These are phyloP conservation scores for Allantophomopsis lycopodina DNA, from an alignment of 2,329 filamentous ascomycete species.

Conservation along the genomic window DNA sequence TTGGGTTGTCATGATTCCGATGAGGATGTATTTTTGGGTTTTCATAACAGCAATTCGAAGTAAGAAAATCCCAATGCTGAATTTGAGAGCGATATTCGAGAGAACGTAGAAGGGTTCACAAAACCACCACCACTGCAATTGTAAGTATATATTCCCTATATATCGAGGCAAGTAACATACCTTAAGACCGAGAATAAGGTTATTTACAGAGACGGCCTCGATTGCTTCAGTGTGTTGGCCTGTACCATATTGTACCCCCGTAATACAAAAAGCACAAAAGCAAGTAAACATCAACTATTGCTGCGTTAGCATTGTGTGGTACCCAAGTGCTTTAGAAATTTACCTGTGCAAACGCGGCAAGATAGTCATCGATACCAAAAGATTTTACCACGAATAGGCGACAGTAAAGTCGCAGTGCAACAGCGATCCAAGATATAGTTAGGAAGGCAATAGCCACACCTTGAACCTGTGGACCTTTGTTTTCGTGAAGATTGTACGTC, in stretches of 20 bases:
- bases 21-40: slow-evolving; percentile 22
- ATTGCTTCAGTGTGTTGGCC: slow-evolving; percentile 11
- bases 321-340: slow-evolving; percentile 2
- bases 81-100: slow-evolving; percentile 24
- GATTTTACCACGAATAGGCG: slow-evolving; percentile 27
- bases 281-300: slow-evolving; percentile 6
- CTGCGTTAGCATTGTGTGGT: neutral
- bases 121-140: slow-evolving; percentile 10
- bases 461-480: slow-evolving; percentile 8
- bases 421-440: slow-evolving; percentile 20
- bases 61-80: slow-evolving; percentile 26
- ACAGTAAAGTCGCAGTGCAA: slow-evolving; percentile 29
- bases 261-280: slow-evolving; percentile 7
- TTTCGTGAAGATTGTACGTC: slow-evolving; percentile 1
- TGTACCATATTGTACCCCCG: slow-evolving; percentile 9
- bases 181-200: slow-evolving; percentile 6
- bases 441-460: slow-evolving; percentile 17
- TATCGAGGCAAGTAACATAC: slow-evolving; percentile 2
- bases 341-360: slow-evolving; percentile 32
- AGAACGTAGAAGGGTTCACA: slow-evolving; percentile 23
- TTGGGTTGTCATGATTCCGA: slow-evolving; percentile 19
- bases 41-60: slow-evolving; percentile 22
- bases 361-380: slow-evolving; percentile 29
- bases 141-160: neutral
- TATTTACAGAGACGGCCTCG: slow-evolving; percentile 1